Percentiles rank a stretch among this genome's conserved stretches.
These are phyloP conservation scores for Grosmannia clavigera DNA, from an alignment of 2,329 filamentous ascomycete species.

Conservation along the genomic window DNA sequence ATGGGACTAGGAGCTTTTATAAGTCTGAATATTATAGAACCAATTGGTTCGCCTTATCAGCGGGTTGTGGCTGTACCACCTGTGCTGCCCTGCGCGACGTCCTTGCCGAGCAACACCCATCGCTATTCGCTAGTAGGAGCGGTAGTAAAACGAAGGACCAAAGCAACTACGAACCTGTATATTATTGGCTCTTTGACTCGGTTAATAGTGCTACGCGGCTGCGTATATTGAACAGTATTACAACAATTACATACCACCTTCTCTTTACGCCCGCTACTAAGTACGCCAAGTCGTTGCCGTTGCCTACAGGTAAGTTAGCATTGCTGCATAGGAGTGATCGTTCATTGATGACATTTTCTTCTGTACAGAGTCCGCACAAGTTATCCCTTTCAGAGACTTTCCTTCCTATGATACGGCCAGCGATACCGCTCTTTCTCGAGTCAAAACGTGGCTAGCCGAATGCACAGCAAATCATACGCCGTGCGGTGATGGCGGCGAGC, in stretches of 20 bases:
- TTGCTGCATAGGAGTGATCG: not conserved
- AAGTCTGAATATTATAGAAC: too few relatives aligned
- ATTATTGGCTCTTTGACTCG: too few relatives aligned
- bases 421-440: not conserved
- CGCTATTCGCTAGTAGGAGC: not conserved
- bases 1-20: too few relatives aligned
- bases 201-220: too few relatives aligned
- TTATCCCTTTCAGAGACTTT: not conserved
- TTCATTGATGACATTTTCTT: not conserved
- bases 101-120: not conserved
- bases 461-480: not conserved
- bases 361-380: too few relatives aligned
- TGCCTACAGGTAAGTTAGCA: not conserved
- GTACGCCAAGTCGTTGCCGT: not conserved
- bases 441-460: not conserved
- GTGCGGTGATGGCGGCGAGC: not conserved
- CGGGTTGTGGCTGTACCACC: not conserved
- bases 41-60: not conserved
- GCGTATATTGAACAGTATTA: too few relatives aligned
- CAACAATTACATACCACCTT: not conserved
- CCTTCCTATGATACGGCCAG: not conserved
- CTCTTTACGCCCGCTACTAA: not conserved
- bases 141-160: not conserved
- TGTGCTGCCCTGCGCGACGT: not conserved
- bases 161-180: not conserved